These are phyloP conservation scores for Miscanthus lutarioriparius DNA, from an alignment of 176 grass and related monocot genomes.

Conservation along the genomic window DNA sequence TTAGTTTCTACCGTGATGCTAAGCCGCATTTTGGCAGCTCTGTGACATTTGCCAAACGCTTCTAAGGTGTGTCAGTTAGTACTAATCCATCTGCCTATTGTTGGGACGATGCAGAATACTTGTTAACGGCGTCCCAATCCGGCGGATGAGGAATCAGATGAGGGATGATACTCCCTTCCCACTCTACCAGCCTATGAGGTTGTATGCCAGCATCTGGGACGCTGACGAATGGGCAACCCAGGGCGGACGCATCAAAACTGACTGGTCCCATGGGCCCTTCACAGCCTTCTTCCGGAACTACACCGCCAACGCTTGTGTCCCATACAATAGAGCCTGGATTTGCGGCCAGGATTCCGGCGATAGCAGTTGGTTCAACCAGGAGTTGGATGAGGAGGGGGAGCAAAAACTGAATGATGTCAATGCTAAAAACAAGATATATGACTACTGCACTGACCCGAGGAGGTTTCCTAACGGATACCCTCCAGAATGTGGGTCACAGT, in stretches of 20 bases:
- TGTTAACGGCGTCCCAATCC: slow-evolving; percentile 59
- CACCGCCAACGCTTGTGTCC: slow-evolving; percentile 32
- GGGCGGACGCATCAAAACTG: slow-evolving; percentile 50
- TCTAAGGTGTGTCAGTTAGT: background rate
- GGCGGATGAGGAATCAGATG: slow-evolving; percentile 52
- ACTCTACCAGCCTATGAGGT: slow-evolving; percentile 51
- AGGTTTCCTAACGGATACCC: slow-evolving; percentile 48
- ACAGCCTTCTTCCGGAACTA: slow-evolving; percentile 47
- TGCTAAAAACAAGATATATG: slow-evolving; percentile 45
- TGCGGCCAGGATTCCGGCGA: slow-evolving; percentile 34
- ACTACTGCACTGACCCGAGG: slow-evolving; percentile 53
- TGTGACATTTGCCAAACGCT: background rate
- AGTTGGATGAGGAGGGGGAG: slow-evolving; percentile 22
- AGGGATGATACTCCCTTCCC: slow-evolving; percentile 45
- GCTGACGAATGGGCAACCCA: slow-evolving; percentile 49
- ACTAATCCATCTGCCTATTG: background rate
- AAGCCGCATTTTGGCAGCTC: background rate
- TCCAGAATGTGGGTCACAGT: slow-evolving; percentile 33
- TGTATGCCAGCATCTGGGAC: slow-evolving; percentile 58
- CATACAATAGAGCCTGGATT: slow-evolving; percentile 23
- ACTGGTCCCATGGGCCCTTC: slow-evolving; percentile 64
- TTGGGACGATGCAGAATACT: slow-evolving; percentile 57
- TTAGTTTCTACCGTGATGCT: background rate
- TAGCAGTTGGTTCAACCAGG: slow-evolving; percentile 44
- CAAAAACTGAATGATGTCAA: slow-evolving; percentile 44